Conservation (phyloP, 1,284 basidiomycete genomes). For the Rhodotorula sp. region DNA sequence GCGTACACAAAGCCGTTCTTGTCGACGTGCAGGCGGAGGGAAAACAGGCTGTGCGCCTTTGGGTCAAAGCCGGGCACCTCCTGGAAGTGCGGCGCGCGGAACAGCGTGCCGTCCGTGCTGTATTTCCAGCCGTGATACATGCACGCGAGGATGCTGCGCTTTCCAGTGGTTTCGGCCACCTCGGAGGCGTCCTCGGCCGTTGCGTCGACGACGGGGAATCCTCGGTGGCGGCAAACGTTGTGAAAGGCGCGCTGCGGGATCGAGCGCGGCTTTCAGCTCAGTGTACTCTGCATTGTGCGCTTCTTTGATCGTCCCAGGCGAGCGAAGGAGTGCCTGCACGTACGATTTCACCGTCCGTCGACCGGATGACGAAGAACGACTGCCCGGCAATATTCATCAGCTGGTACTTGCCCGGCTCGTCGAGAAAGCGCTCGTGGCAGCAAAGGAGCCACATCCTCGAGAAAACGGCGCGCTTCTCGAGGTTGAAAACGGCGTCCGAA, state of each 20-base stretch:
- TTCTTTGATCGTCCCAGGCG: too few species aligned
- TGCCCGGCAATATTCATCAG: neutral
- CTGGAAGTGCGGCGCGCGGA: constrained; percentile 12
- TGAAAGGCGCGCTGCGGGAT: constrained; percentile 7
- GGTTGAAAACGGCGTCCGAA: neutral
- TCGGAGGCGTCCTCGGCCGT: neutral
- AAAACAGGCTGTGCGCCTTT: constrained; percentile 3
- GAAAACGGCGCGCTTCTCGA: constrained; percentile 41
- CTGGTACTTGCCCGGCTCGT: constrained; percentile 14
- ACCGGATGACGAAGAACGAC: constrained; percentile 7
- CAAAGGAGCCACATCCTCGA: constrained; percentile 7
- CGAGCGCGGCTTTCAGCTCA: neutral
- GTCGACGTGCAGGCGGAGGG: constrained; percentile 8
- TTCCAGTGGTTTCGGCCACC: neutral
- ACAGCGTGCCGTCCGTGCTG: constrained; percentile 2
- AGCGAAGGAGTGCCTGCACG: too few species aligned
- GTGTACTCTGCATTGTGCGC: too few species aligned
- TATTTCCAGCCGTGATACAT: constrained; percentile 19
- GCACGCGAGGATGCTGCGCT: constrained; percentile 2
- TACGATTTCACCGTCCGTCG: constrained; percentile 3
- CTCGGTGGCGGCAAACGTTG: constrained; percentile 16
- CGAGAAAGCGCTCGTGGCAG: constrained; percentile 7
- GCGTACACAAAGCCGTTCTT: constrained; percentile 11
- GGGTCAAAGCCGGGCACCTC: constrained; percentile 7
- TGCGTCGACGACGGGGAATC: constrained; percentile 12